Conservation (phyloP, 352 stramenopile species). For the Thalassiosira hispida region DNA sequence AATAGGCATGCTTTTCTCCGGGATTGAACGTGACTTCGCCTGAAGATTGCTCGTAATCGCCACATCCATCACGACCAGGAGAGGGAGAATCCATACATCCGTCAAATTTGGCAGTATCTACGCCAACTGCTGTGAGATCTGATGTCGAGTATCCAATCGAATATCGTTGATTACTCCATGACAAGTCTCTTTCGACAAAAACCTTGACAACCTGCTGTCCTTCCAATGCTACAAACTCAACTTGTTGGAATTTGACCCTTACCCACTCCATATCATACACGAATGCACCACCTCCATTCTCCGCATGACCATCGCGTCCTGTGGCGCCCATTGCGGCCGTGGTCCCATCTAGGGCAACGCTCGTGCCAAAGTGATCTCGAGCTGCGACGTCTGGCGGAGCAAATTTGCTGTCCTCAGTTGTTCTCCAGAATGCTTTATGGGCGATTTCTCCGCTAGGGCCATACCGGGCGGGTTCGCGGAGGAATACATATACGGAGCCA, state of each 20-base stretch:
- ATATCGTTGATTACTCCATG: slow-evolving; percentile 46
- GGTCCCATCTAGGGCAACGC: slow-evolving; percentile 84
- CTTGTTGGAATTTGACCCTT: slow-evolving; percentile 70
- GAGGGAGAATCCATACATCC: slow-evolving; percentile 55
- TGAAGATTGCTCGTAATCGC: slow-evolving; percentile 84
- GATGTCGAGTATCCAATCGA: slow-evolving; percentile 82
- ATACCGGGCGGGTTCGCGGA: slow-evolving; percentile 44
- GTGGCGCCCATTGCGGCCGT: slow-evolving; percentile 89
- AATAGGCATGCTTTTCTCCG: slow-evolving; percentile 88
- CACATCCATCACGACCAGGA: slow-evolving; percentile 67
- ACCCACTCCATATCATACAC: slow-evolving; percentile 91
- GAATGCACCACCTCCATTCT: slow-evolving; percentile 90
- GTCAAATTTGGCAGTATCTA: slow-evolving; percentile 75
- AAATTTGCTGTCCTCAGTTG: slow-evolving; percentile 67
- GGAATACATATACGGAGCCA: slow-evolving; percentile 77
- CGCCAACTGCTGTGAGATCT: slow-evolving; percentile 84
- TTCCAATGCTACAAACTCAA: slow-evolving; percentile 91
- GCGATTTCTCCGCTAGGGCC: slow-evolving; percentile 29
- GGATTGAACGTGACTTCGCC: slow-evolving; percentile 91
- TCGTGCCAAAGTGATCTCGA: slow-evolving; percentile 88
- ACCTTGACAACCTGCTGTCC: slow-evolving; percentile 68
- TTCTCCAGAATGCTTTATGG: slow-evolving; percentile 60
- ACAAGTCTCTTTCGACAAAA: slow-evolving; percentile 71
- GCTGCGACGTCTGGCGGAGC: slow-evolving; percentile 63
- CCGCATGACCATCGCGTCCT: slow-evolving; percentile 87